These are phyloP conservation scores for Chiua sp. DNA, from an alignment of 1,284 basidiomycete species.

Conservation along the genomic window DNA sequence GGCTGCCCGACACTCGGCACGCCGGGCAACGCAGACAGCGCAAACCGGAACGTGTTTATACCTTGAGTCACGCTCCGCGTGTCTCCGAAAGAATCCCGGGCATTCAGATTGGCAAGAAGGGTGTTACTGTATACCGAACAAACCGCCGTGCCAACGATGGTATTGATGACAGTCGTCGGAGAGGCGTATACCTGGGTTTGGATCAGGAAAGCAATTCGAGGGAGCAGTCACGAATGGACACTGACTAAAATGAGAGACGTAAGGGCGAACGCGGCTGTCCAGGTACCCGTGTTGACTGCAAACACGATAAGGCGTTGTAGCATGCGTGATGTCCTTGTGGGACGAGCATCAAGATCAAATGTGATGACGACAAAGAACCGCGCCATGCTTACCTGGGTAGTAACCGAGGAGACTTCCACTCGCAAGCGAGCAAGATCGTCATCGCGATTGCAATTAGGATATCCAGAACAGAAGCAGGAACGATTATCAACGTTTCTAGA, in stretches of 20 bases:
- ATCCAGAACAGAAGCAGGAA: constrained; percentile 2
- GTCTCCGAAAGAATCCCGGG: constrained; percentile 12
- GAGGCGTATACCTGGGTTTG: background rate
- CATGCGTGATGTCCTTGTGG: constrained; percentile 5
- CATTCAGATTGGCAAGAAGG: constrained; percentile 22
- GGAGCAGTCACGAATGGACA: too few relatives aligned
- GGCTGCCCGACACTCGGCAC: too few relatives aligned
- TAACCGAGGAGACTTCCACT: background rate
- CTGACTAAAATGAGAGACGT: constrained; percentile 17
- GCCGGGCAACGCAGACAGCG: too few relatives aligned
- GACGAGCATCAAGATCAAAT: background rate
- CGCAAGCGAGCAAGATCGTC: constrained; percentile 12
- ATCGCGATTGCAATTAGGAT: constrained; percentile 9
- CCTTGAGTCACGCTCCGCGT: background rate
- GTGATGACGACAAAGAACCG: too few relatives aligned
- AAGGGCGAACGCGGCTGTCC: constrained; percentile 19
- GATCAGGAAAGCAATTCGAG: background rate
- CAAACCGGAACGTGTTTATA: too few relatives aligned
- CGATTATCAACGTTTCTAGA: background rate
- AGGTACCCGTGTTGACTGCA: constrained; percentile 18
- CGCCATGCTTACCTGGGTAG: background rate
- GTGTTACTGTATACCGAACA: constrained; percentile 20
- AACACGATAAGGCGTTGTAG: constrained; percentile 21
- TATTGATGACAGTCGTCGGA: constrained; percentile 1
- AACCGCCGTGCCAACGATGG: constrained; percentile 3